Base-by-base conservation (phyloP, 306 rosid genomes). In the cucumber (Cucumis sativus) region DNA sequence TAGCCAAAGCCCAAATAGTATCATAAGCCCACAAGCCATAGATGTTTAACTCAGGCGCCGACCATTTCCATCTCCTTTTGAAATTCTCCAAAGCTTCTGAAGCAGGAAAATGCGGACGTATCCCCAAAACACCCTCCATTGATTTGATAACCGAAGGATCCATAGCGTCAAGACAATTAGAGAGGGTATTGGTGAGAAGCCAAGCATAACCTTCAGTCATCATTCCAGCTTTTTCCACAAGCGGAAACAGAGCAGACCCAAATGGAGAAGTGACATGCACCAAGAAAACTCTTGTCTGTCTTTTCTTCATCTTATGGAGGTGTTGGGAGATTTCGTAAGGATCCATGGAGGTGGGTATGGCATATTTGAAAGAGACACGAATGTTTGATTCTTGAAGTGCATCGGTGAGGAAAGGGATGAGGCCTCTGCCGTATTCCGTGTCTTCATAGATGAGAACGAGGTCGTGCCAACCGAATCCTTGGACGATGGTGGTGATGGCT, bases 21-120 rank as follows among this genome's bases (percentile, higher is more conserved):
- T 84, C 88, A 66, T 87, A 84, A 5, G 90, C 90, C 90, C 85
- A 84, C 30, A 83, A 52, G 16, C 84, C 84, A 17, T 78, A 84
- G 20, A 84, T 16, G 69, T 67, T 79, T 14, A 82, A 30, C 30
- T 58, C 62, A 28, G 66, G 82, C 57, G 51, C 61, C 15, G 16
- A 77, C 70, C 86, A 30, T 39, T 74, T 69, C 81, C 79, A 79
- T 68, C 74, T 81, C 51, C 12, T 72, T n/a, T 79, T 37, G 73
- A 87, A 87, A 20, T 52, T 78, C 13, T 77, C 11, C 15, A 87
- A 76, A 30, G 21, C 14, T 74, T 70, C 54, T 0, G 85, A 72
- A 11, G 6, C 13, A 0, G 77, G 80, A 28, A 85, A 51, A 25
- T 56, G 39, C 0, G 88, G 85, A 54, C 80, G 82, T 12, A 87